phyloP scores from a whole-genome alignment of 2,329 filamentous ascomycete genomes.

The Gremmenia infestans region DNA sequence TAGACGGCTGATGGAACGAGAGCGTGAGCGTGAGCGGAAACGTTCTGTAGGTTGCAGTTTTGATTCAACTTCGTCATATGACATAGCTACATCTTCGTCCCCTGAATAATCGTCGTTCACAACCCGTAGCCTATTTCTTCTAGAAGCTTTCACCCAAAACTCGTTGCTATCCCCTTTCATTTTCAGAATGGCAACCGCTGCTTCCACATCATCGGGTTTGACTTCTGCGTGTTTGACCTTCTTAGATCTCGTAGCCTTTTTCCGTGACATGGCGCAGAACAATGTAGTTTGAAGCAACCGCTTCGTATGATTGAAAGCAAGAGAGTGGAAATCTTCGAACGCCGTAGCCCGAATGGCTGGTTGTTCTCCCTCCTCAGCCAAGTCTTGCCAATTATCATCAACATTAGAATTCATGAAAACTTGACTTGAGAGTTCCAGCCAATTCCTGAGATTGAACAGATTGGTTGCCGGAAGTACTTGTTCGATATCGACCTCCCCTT shows the following conservation, averaged over 20 bases:
- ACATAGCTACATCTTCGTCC: constrained; percentile 20
- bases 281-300: constrained; percentile 65
- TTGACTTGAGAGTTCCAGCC: constrained; percentile 58
- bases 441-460: constrained; percentile 54
- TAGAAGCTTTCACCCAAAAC: constrained; percentile 48
- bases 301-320: constrained; percentile 63
- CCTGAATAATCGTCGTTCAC: constrained; percentile 30
- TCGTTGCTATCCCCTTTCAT: constrained; percentile 41
- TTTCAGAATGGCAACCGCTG: constrained; percentile 49
- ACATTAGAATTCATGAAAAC: constrained; percentile 71
- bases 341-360: constrained; percentile 72
- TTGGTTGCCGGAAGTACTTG: constrained; percentile 43
- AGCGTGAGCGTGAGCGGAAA: constrained; percentile 3
- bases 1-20: constrained; percentile 12
- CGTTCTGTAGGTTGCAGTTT: neutral
- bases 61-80: constrained; percentile 8
- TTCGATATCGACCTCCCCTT: constrained; percentile 25
- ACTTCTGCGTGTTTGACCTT: constrained; percentile 28
- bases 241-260: constrained; percentile 43
- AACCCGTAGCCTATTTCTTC: constrained; percentile 48
- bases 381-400: constrained; percentile 62
- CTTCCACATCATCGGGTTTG: constrained; percentile 37
- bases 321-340: constrained; percentile 67
- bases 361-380: constrained; percentile 46
- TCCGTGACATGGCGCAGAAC: constrained; percentile 64